Evolutionary conservation across 352 stramenopile genomes (phyloP).

Genomic region (Phytophthora pini): DNA sequence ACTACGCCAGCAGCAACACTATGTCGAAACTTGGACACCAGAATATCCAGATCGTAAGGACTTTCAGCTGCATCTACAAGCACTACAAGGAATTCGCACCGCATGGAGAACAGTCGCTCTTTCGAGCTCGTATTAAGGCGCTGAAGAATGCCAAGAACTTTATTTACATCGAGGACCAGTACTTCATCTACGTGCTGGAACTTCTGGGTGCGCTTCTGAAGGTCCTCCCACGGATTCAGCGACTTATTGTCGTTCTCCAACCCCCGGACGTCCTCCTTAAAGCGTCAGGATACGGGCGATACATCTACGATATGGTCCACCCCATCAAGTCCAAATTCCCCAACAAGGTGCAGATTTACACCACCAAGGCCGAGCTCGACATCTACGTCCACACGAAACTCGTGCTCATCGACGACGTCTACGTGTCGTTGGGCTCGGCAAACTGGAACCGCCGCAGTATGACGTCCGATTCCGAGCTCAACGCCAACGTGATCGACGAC

Average conservation of each 20-base stretch:
- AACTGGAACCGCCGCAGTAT: slow-evolving; percentile 68
- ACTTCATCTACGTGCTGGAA: slow-evolving; percentile 50
- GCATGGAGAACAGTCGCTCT: slow-evolving; percentile 51
- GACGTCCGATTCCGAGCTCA: slow-evolving; percentile 67
- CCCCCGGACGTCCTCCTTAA: slow-evolving; percentile 29
- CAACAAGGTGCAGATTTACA: slow-evolving; percentile 48
- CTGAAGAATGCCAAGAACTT: slow-evolving; percentile 52
- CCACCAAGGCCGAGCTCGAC: slow-evolving; percentile 37
- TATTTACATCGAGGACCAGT: slow-evolving; percentile 43
- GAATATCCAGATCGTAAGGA: slow-evolving; percentile 64
- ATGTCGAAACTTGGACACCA: slow-evolving; percentile 21
- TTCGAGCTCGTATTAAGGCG: slow-evolving; percentile 49
- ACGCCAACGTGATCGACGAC: slow-evolving; percentile 58
- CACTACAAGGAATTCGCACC: slow-evolving; percentile 64
- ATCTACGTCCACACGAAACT: slow-evolving; percentile 69
- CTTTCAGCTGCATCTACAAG: slow-evolving; percentile 61
- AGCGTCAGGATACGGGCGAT: slow-evolving; percentile 48
- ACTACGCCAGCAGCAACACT: slow-evolving; percentile 20
- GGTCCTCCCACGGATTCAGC: slow-evolving; percentile 50
- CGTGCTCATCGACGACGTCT: slow-evolving; percentile 72
- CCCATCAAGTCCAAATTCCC: slow-evolving; percentile 44
- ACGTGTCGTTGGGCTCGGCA: slow-evolving; percentile 57
- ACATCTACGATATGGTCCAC: slow-evolving; percentile 60
- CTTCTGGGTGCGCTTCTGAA: slow-evolving; percentile 52
- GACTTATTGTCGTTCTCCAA: slow-evolving; percentile 56